Evolutionary conservation across 192 early-diverging fungal genomes (phyloP).

Genomic region (Endogone sp.): DNA sequence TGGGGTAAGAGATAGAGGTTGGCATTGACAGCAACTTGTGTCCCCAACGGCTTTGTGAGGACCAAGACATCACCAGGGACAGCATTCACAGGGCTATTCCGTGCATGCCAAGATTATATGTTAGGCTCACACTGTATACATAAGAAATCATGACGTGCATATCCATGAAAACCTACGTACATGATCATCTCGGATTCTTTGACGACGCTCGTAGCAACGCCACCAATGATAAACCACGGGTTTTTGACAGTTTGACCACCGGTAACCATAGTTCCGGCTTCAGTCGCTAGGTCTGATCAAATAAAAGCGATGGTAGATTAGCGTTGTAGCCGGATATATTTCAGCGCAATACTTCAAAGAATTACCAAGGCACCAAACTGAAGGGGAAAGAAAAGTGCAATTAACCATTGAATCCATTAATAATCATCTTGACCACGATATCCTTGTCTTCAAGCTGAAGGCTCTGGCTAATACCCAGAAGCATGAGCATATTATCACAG

Average conservation of each 20-base stretch:
- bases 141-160: neutral
- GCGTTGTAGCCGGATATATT: neutral
- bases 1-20: conserved; percentile 2
- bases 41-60: neutral
- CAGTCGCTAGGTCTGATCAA: neutral
- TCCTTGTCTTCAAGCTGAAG: neutral
- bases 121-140: neutral
- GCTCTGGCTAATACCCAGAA: conserved; percentile 1
- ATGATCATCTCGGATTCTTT: neutral
- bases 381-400: too few species aligned
- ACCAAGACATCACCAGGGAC: neutral
- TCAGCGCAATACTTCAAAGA: too few species aligned
- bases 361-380: too few species aligned
- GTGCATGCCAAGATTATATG: neutral
- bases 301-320: neutral
- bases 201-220: neutral
- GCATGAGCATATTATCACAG: conserved; percentile 4
- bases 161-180: neutral
- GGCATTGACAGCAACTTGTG: conserved; percentile 1
- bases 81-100: neutral
- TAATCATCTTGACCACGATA: neutral
- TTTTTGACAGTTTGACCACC: conserved; percentile 5
- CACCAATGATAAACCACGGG: conserved; percentile 1
- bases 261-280: neutral
- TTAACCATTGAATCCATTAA: neutral